Evolutionary conservation across 306 rosid genomes (phyloP), one percentile per base, ranked within the genome.

Genomic region (Pterocarpus macrocarpus): DNA sequence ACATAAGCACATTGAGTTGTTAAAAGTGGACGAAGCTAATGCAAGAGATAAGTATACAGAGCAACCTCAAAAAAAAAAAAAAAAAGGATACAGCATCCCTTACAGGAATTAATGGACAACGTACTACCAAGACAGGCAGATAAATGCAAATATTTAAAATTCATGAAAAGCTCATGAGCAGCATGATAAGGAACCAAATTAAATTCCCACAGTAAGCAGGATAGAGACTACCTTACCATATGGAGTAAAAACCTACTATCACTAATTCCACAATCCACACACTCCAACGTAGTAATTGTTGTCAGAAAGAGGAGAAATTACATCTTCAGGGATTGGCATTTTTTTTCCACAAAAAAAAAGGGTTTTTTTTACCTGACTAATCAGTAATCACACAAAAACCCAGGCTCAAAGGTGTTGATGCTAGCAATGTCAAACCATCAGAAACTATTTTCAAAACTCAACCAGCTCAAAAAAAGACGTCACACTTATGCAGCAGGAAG

Each of bases 1-100:
- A 75, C 15, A 68, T 28, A 50, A 77, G 8, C 56, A 65, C 44
- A 83, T 22, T 22, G 28, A 22, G 28, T 22, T 75, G 13, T 86
- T 81, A 33, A 71, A 71, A 56, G 11, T 28, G 64, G 41, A 71
- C 41, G 4, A 43, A 14, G 43, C 53, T 11, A 10, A 66, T 45
- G 49, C 13, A 59, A 38, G 30, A 68, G 49, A 43, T 5, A 43
- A 6, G 49, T 43, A 43, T 43, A 43, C 49, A 7, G 11, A 43
- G 49, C 49, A 43, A 8, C 49, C 36, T 6, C 49, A 2, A 22
- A 36, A 8, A 69, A 78, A 8, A 52, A 44, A 38, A 30, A 1
- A 22, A 22, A 22, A 22, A 22, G 28, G 28, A 8, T 43, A 43
- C 49, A 16, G 2, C 2, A 47, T 57, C 61, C 15, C 10, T 32